Percentiles rank a stretch among this genome's conserved stretches.
Conservation (phyloP, 2,329 filamentous ascomycete species). For the Trichoderma atrobrunneum region DNA sequence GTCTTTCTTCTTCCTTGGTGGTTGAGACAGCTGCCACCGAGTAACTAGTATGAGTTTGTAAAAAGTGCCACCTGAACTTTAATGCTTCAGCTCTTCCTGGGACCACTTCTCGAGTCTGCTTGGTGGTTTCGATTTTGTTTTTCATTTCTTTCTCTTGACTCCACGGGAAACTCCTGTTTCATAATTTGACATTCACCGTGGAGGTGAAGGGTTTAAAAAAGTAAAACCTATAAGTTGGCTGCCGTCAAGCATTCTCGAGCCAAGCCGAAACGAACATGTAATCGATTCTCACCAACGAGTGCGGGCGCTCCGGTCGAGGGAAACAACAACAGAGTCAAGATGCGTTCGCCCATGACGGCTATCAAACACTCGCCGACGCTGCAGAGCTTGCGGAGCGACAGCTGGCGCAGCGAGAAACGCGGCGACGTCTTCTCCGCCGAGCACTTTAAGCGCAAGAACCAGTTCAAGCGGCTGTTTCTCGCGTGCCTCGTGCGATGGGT, state of each 20-base stretch:
- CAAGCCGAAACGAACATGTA: constrained; percentile 6
- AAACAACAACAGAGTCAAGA: neutral
- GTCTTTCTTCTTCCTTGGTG: neutral
- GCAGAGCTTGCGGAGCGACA: constrained; percentile 8
- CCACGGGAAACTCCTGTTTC: neutral
- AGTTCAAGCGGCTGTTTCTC: constrained; percentile 24
- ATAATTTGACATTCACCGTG: neutral
- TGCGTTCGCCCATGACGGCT: neutral
- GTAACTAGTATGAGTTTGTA: neutral
- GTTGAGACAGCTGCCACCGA: neutral
- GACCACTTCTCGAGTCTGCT: neutral
- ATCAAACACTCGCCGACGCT: constrained; percentile 6
- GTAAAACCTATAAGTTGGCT: neutral
- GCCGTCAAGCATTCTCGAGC: neutral
- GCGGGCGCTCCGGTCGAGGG: neutral
- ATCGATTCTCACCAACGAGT: neutral
- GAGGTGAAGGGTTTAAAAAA: neutral
- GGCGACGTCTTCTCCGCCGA: constrained; percentile 24
- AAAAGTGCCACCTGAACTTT: constrained; percentile 16
- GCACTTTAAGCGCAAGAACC: constrained; percentile 23
- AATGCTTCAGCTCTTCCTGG: constrained; percentile 8
- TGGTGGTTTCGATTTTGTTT: neutral
- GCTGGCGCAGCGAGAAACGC: constrained; percentile 24
- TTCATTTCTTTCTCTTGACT: neutral
- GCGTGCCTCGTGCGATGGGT: constrained; percentile 28